phyloP scores from a whole-genome alignment of 2,329 filamentous ascomycete species.

The Cercospora zeae-maydis region DNA sequence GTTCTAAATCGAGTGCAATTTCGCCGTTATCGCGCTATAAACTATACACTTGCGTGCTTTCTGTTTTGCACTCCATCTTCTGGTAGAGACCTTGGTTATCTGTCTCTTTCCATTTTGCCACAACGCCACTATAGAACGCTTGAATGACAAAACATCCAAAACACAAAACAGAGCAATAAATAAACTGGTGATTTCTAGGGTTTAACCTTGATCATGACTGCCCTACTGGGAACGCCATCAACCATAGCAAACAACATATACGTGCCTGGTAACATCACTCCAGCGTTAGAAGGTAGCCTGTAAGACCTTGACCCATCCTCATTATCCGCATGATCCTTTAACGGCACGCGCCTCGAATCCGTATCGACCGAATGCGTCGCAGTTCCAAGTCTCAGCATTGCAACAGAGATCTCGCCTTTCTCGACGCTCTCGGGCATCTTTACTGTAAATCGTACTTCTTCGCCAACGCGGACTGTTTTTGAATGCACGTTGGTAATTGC shows the following conservation, averaged over 20 bases:
- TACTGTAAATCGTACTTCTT: not conserved
- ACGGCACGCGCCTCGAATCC: conserved; percentile 53
- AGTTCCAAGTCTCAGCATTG: conserved; percentile 48
- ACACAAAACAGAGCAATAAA: not conserved
- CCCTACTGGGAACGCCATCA: not conserved
- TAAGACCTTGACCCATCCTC: not conserved
- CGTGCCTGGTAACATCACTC: not conserved
- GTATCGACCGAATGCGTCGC: conserved; percentile 57
- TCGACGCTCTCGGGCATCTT: conserved; percentile 33
- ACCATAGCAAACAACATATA: not conserved
- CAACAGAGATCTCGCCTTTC: not conserved
- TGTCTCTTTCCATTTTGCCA: not conserved
- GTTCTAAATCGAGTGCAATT: too few relatives aligned
- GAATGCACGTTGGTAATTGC: not conserved
- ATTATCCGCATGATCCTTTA: not conserved
- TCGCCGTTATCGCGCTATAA: too few relatives aligned
- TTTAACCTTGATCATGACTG: not conserved
- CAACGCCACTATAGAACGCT: not conserved
- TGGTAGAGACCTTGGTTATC: too few relatives aligned
- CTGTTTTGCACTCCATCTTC: not conserved
- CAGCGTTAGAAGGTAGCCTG: not conserved
- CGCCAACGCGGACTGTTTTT: conserved; percentile 4
- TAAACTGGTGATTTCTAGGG: not conserved
- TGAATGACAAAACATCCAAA: not conserved
- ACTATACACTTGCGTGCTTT: not conserved